phyloP scores from a whole-genome alignment of 306 rosid species.

The Rubus parviflorus region DNA sequence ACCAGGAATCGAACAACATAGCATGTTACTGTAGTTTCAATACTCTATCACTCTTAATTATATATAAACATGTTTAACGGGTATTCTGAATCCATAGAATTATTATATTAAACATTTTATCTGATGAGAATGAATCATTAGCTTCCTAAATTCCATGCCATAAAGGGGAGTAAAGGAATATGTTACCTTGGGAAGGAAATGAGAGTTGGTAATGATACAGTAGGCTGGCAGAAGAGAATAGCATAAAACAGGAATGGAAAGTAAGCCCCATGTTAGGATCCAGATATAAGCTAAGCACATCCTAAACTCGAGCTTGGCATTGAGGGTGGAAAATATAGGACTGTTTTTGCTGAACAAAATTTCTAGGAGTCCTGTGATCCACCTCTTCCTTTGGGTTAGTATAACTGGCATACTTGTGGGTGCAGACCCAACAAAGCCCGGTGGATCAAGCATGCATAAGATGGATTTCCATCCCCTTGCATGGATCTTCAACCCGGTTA shows the following conservation, averaged over 20 bases:
- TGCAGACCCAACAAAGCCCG: conserved; percentile 29
- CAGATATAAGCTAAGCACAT: conserved; percentile 24
- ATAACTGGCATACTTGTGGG: not conserved
- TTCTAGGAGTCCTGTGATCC: conserved; percentile 28
- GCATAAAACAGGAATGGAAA: conserved; percentile 25
- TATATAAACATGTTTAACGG: no score
- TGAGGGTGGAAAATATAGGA: conserved; percentile 16
- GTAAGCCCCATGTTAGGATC: conserved; percentile 18
- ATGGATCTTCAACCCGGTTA: conserved; percentile 34
- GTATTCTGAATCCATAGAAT: not conserved
- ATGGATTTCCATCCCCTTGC: conserved; percentile 31
- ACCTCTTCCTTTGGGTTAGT: conserved; percentile 32
- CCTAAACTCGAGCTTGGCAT: conserved; percentile 25
- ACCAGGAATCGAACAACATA: not conserved
- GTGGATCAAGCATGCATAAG: conserved; percentile 15
- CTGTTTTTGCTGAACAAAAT: conserved; percentile 21
- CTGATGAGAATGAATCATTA: not conserved
- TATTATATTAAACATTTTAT: not conserved
- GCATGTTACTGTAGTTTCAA: not conserved
- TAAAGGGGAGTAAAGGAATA: not conserved
- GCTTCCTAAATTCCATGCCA: not conserved
- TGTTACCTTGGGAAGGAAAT: conserved; percentile 37
- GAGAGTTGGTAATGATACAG: conserved; percentile 32
- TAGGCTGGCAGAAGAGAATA: conserved; percentile 33
- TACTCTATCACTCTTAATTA: no score